phyloP scores from a whole-genome alignment of 495 filamentous ascomycete genomes.

The Podospora comata region DNA sequence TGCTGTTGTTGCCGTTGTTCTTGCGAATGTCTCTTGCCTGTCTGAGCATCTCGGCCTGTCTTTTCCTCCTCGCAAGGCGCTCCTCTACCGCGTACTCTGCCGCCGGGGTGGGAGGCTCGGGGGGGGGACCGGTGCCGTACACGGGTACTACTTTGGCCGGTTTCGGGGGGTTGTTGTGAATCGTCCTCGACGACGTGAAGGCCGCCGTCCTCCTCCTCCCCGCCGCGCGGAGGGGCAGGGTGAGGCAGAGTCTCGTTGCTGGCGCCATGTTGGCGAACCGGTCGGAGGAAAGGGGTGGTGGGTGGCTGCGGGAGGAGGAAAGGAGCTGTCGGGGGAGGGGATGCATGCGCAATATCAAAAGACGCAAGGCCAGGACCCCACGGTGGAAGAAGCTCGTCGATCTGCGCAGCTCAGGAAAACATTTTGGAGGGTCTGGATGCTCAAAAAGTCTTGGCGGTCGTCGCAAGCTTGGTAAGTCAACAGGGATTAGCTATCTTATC shows the following conservation, averaged over 20 bases:
- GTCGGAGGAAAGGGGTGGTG: background rate
- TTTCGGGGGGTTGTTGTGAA: conserved; percentile 42
- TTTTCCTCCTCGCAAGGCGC: conserved; percentile 46
- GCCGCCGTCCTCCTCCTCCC: background rate
- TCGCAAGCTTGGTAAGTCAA: background rate
- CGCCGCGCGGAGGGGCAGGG: conserved; percentile 11
- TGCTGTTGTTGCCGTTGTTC: background rate
- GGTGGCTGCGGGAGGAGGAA: background rate
- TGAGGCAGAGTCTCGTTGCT: conserved; percentile 20
- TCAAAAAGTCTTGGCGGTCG: background rate
- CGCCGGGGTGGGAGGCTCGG: conserved; percentile 51
- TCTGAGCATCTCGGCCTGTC: conserved; percentile 52
- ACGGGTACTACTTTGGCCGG: conserved; percentile 57
- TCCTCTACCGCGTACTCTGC: conserved; percentile 21
- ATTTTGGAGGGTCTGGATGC: conserved; percentile 6
- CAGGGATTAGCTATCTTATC: background rate
- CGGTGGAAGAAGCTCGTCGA: background rate
- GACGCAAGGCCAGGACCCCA: background rate
- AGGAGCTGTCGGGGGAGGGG: conserved; percentile 13
- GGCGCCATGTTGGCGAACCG: conserved; percentile 20
- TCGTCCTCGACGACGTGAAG: background rate
- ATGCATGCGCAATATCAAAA: conserved; percentile 12
- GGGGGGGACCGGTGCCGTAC: conserved; percentile 81
- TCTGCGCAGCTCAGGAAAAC: conserved; percentile 2
- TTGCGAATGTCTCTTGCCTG: conserved; percentile 44